phyloP scores from a whole-genome alignment of 1,284 basidiomycete genomes.

The Anthracocystis setariae region DNA sequence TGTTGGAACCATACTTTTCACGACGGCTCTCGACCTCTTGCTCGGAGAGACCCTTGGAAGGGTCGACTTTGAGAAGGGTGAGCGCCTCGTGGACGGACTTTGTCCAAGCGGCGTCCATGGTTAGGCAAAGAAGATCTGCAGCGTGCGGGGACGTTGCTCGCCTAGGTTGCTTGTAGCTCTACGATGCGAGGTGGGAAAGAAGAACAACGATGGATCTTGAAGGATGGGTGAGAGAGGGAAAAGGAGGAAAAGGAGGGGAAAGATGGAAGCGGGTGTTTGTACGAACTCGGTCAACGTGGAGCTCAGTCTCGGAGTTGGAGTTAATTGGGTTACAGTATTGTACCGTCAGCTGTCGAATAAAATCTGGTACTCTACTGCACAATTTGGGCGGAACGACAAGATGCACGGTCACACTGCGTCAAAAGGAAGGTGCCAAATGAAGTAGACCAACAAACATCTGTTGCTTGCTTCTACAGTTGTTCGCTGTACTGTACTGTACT shows the following conservation, averaged over 20 bases:
- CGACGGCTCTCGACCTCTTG: constrained; percentile 49
- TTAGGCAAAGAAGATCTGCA: constrained; percentile 5
- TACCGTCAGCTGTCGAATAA: not conserved
- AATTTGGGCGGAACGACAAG: not conserved
- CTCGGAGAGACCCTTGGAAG: constrained; percentile 53
- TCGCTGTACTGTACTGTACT: too few relatives aligned
- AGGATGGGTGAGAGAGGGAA: not conserved
- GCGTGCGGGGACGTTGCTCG: too few relatives aligned
- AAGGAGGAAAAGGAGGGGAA: not conserved
- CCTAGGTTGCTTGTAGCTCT: not conserved
- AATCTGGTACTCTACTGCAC: too few relatives aligned
- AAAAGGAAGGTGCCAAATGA: not conserved
- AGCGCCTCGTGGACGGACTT: constrained; percentile 57
- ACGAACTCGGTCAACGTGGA: not conserved
- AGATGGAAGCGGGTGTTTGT: not conserved
- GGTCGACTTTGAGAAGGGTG: constrained; percentile 49
- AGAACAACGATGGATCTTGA: constrained; percentile 3
- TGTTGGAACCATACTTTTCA: constrained; percentile 55
- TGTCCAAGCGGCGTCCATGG: constrained; percentile 65
- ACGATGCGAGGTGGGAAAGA: constrained; percentile 1
- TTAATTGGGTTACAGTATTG: too few relatives aligned
- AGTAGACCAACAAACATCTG: too few relatives aligned
- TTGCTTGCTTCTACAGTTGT: too few relatives aligned
- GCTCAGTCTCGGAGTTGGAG: not conserved
- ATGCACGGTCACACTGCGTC: constrained; percentile 1